These are phyloP conservation scores for Adiantum capillusveneris DNA, from an alignment of 75 land plant genomes.

Conservation along the genomic window DNA sequence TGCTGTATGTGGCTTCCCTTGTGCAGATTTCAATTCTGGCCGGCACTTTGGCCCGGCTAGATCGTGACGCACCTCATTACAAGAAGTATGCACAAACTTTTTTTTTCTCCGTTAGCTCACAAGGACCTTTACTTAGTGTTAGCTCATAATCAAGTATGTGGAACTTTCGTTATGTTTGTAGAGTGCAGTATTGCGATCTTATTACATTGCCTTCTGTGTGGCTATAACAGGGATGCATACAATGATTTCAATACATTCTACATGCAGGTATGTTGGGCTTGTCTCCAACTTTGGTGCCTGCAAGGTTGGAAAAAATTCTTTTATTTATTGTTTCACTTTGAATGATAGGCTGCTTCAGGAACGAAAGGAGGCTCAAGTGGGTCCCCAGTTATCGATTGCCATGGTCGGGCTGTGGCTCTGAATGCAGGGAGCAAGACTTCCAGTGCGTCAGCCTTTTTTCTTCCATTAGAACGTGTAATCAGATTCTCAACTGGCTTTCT, in stretches of 20 bases:
- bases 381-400: slow-evolving; percentile 93
- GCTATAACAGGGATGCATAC: slow-evolving; percentile 77
- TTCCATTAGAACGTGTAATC: slow-evolving; percentile 82
- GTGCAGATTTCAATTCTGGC: slow-evolving; percentile 87
- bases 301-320: not conserved
- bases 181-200: not conserved
- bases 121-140: not conserved
- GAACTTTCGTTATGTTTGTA: not conserved
- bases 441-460: slow-evolving; percentile 86
- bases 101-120: not conserved
- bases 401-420: slow-evolving; percentile 87
- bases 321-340: not conserved
- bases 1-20: not conserved
- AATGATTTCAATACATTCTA: slow-evolving; percentile 97
- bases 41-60: slow-evolving; percentile 91
- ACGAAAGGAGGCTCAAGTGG: slow-evolving; percentile 99
- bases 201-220: too few relatives aligned
- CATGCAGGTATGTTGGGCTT: slow-evolving; percentile 56
- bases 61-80: slow-evolving; percentile 93
- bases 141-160: not conserved
- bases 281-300: too few relatives aligned
- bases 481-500: not conserved
- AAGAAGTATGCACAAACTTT: slow-evolving; percentile 47
- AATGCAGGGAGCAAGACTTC: slow-evolving; percentile 94
- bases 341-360: slow-evolving; percentile 86